Evolutionary conservation across 345 rosid species (phyloP), one percentile per base, ranked within the genome.

Genomic region (Odontarrhena argentea): DNA sequence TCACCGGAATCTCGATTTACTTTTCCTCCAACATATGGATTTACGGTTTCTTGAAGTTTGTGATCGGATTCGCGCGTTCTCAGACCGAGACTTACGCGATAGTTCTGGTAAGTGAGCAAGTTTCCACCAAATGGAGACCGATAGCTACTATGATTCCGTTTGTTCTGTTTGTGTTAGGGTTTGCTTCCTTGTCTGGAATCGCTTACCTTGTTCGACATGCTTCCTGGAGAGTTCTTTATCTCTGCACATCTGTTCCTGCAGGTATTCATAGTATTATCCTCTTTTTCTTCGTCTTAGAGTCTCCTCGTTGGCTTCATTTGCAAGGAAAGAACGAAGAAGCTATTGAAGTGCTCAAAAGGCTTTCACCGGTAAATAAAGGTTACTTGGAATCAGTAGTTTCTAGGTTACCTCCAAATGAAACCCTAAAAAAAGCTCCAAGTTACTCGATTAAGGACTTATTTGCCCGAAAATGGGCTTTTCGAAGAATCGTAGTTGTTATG

Each of bases 271-370:
- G 79, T 36, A 11, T 61, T 18, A 7, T 72, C 6, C 47, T 71
- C 30, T 68, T 61, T 11, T 63, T 79, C 52, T 69, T 79, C 1
- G 77, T 75, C 38, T 30, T 60, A 3, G 87, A 85, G 77, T 85
- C 85, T 8, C 87, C 90, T 0, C 78, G 87, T 28, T 85, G 87
- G 87, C 81, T 83, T 2, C 73, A 79, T 35, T 25, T 79, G 44
- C 76, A 41, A 40, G 84, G 87, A 12, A 75, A 79, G 12, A 67
- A 55, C 24, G 74, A 77, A 14, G 89, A 88, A 65, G 96, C 89
- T 1, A 45, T 79, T n/a, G 65, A 57, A 8, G 77, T 80, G 13
- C 70, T 89, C 6, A 73, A 78, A 65, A 73, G 71, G 22, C 69
- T 87, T 0, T 43, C 72, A 54, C 72, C 77, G 13, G 26, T 13